A percentile compares a stretch with the other conserved stretches of the same genome.
Evolutionary conservation across 441 rosid species (phyloP).

Genomic region (Croton laevigatus): DNA sequence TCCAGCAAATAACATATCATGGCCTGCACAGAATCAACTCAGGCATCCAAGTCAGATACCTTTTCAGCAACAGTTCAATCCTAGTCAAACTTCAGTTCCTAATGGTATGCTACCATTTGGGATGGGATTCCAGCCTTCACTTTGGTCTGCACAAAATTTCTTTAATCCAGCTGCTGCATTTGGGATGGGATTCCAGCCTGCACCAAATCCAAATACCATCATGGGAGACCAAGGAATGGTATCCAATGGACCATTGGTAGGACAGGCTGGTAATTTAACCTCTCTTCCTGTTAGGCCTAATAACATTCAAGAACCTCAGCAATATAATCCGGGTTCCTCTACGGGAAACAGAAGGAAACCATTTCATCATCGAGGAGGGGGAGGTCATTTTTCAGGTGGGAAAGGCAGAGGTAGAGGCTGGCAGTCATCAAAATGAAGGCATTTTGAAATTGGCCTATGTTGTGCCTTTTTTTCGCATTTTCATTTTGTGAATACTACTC

Average conservation of each 20-base stretch:
- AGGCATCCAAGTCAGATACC: conserved; percentile 52
- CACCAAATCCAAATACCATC: conserved; percentile 25
- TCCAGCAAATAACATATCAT: conserved; percentile 22
- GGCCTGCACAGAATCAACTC: conserved; percentile 29
- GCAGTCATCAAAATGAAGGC: conserved; percentile 23
- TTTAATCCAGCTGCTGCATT: conserved; percentile 39
- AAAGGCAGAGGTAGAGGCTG: conserved; percentile 33
- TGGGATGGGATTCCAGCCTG: conserved; percentile 43
- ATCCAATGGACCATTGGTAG: conserved; percentile 19
- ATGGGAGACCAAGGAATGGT: conserved; percentile 30
- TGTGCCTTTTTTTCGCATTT: not conserved
- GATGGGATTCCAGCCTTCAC: no score
- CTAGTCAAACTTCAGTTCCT: conserved; percentile 43
- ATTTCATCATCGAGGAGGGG: conserved; percentile 36
- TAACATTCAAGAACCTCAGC: conserved; percentile 36
- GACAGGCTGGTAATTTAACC: conserved; percentile 30
- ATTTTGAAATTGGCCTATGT: conserved; percentile 1
- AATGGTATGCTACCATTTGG: conserved; percentile 28
- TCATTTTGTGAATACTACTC: not conserved
- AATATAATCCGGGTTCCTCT: conserved; percentile 45
- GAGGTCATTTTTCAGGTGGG: conserved; percentile 37
- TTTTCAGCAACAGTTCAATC: conserved; percentile 55
- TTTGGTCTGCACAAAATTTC: conserved; percentile 58
- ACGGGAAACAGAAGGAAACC: conserved; percentile 46
- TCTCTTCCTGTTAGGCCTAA: conserved; percentile 21